Evolutionary conservation across 192 early-diverging fungal genomes (phyloP).

Genomic region (Gryganskiella cystojenkinii): DNA sequence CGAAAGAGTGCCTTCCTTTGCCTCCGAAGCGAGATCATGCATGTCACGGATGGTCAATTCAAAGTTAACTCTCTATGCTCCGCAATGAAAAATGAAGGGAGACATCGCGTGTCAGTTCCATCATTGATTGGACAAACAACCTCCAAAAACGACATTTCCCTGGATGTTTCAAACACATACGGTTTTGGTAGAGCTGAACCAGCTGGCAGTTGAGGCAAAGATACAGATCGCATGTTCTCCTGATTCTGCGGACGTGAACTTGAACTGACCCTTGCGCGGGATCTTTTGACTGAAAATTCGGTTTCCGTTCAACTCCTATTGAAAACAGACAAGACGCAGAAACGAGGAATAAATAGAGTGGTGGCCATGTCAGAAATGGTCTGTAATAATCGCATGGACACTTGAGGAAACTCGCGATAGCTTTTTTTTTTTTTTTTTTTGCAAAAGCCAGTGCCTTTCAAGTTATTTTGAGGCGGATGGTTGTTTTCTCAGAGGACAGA

Average conservation of each 20-base stretch:
- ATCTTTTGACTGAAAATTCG: slow-evolving; percentile 82
- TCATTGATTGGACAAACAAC: too few species aligned
- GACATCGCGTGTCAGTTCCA: too few species aligned
- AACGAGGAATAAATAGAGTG: neutral
- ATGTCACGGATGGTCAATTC: slow-evolving; percentile 61
- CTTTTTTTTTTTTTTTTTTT: too few species aligned
- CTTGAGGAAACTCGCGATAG: too few species aligned
- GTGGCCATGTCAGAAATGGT: too few species aligned
- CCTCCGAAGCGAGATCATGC: slow-evolving; percentile 33
- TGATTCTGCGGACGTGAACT: slow-evolving; percentile 89
- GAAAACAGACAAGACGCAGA: neutral
- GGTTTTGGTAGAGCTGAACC: slow-evolving; percentile 75
- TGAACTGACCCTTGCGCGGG: slow-evolving; percentile 78
- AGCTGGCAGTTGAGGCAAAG: slow-evolving; percentile 67
- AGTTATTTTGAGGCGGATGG: too few species aligned
- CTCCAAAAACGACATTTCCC: too few species aligned
- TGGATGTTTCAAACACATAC: slow-evolving; percentile 62
- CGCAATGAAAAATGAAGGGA: too few species aligned
- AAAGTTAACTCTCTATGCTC: slow-evolving; percentile 59
- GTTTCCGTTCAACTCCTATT: slow-evolving; percentile 57
- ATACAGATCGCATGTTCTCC: slow-evolving; percentile 95
- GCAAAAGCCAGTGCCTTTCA: too few species aligned
- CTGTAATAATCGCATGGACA: too few species aligned
- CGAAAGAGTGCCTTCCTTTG: slow-evolving; percentile 47
- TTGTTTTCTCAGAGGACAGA: too few species aligned